These are phyloP conservation scores for Nemania sp. DNA, from an alignment of 2,329 filamentous ascomycete species.

Conservation along the genomic window DNA sequence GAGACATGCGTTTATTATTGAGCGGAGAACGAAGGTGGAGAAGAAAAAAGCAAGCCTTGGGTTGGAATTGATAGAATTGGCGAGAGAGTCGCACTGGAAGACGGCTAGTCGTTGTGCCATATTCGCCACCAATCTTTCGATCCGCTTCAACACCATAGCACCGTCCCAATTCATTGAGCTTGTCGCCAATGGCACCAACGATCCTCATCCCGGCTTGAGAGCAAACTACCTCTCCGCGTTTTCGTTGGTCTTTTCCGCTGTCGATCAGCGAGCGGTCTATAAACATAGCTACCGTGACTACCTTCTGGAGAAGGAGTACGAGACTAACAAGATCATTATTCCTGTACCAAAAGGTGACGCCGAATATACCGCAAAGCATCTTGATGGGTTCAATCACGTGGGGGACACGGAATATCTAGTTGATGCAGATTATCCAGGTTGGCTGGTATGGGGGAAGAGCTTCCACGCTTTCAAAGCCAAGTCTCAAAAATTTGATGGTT, in stretches of 20 bases:
- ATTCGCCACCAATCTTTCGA: constrained; percentile 86
- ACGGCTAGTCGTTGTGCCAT: constrained; percentile 87
- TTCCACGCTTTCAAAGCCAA: constrained; percentile 81
- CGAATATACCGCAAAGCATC: constrained; percentile 77
- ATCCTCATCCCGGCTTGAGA: constrained; percentile 85
- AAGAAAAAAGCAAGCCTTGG: constrained; percentile 80
- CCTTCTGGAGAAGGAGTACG: constrained; percentile 76
- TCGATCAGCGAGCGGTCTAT: constrained; percentile 85
- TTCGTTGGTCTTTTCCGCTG: constrained; percentile 74
- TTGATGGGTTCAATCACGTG: constrained; percentile 76
- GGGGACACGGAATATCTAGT: constrained; percentile 82
- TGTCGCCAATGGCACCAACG: constrained; percentile 80
- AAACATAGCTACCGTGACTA: constrained; percentile 87
- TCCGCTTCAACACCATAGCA: constrained; percentile 88
- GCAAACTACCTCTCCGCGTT: constrained; percentile 81
- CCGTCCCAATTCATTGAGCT: constrained; percentile 82
- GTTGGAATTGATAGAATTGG: constrained; percentile 77
- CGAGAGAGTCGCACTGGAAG: constrained; percentile 90
- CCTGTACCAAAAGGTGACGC: constrained; percentile 74
- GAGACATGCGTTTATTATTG: constrained; percentile 74
- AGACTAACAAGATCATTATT: constrained; percentile 77
- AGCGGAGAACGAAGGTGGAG: constrained; percentile 78
- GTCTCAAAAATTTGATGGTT: constrained; percentile 68
- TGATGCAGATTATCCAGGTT: constrained; percentile 89
- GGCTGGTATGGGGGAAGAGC: constrained; percentile 91